phyloP scores from a whole-genome alignment of 202 grass and related monocot genomes.

The Digitaria exilis region DNA sequence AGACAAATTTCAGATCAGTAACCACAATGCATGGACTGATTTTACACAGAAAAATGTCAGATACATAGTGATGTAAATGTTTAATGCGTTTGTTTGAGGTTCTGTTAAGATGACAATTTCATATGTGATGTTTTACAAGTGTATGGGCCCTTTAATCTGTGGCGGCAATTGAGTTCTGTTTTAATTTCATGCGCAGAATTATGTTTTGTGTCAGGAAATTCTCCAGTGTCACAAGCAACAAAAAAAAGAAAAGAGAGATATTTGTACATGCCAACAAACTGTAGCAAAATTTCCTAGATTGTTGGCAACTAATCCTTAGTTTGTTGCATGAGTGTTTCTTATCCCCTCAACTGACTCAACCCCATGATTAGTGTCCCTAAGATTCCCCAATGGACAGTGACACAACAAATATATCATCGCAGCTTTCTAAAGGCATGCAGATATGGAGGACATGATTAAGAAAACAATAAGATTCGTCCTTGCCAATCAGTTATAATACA shows the following conservation, averaged over 20 bases:
- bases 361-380: slow-evolving; percentile 24
- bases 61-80: background rate
- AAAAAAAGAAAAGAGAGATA: background rate
- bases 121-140: background rate
- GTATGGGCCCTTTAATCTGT: background rate
- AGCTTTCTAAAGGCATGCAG: slow-evolving; percentile 8
- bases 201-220: background rate
- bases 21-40: background rate
- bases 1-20: slow-evolving; percentile 36
- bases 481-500: slow-evolving; percentile 32
- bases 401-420: slow-evolving; percentile 9
- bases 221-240: slow-evolving; percentile 19
- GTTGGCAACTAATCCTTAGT: background rate
- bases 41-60: background rate
- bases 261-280: background rate
- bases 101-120: background rate
- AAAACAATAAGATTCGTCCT: slow-evolving; percentile 20
- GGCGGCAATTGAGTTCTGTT: background rate
- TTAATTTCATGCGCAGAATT: background rate
- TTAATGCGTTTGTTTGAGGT: background rate
- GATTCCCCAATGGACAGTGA: slow-evolving; percentile 12
- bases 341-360: background rate
- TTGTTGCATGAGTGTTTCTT: background rate
- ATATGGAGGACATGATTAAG: slow-evolving; percentile 34
- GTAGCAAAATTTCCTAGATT: background rate